phyloP scores from a whole-genome alignment of 352 stramenopile species.

The Pythium guiyangense region DNA sequence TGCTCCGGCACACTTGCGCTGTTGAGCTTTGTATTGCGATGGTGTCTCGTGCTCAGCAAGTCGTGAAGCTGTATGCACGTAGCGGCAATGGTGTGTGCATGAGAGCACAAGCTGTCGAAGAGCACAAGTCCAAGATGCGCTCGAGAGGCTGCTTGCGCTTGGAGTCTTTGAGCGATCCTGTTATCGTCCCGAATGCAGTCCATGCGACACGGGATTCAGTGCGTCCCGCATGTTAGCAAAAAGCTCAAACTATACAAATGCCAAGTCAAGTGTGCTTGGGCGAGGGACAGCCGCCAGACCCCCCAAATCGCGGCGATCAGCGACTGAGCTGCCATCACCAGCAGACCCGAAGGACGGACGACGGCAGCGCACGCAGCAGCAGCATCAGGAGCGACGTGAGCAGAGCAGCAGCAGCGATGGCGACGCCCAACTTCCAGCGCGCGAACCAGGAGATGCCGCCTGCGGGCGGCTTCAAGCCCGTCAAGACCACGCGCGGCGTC shows the following conservation, averaged over 20 bases:
- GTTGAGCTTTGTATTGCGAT: no score
- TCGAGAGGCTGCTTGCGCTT: background rate
- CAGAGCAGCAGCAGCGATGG: slow-evolving; percentile 34
- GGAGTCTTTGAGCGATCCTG: background rate
- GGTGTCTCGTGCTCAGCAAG: no score
- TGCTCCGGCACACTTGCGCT: no score
- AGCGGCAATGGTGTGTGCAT: no score
- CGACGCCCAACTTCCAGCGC: slow-evolving; percentile 71
- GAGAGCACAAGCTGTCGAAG: no score
- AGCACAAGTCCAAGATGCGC: no score
- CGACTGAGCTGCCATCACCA: no score
- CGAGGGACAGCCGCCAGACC: background rate
- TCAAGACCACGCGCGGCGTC: slow-evolving; percentile 62
- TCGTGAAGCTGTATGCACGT: no score
- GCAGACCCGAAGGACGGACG: no score
- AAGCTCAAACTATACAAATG: no score
- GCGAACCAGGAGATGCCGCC: slow-evolving; percentile 85
- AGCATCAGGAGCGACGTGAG: background rate
- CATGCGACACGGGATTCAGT: no score
- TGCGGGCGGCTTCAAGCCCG: slow-evolving; percentile 62
- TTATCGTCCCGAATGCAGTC: background rate
- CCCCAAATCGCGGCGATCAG: background rate
- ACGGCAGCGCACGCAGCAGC: background rate
- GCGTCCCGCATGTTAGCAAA: no score
- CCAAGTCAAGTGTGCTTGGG: background rate